phyloP scores from a whole-genome alignment of 164 flowering plant genomes.

The Berberis thunbergii region DNA sequence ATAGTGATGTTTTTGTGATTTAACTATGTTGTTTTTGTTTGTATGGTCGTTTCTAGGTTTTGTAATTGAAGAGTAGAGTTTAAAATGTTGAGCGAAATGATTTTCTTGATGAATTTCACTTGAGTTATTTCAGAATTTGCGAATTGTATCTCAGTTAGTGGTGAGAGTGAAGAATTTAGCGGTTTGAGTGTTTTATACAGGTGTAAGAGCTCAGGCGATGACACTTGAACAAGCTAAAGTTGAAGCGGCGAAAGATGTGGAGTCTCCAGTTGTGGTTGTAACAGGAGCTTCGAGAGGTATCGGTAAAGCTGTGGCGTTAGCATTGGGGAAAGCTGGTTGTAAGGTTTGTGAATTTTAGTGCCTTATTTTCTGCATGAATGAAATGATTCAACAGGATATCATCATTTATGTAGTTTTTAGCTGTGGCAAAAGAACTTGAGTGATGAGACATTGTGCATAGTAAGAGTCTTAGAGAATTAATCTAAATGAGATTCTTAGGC shows the following conservation, averaged over 20 bases:
- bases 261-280: conserved; percentile 57
- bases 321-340: conserved; percentile 71
- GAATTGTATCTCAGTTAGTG: not conserved
- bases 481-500: too few relatives aligned
- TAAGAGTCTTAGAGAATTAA: too few relatives aligned
- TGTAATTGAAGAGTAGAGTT: not conserved
- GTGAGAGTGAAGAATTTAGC: not conserved
- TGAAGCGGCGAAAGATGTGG: conserved; percentile 27
- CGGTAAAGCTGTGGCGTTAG: conserved; percentile 59
- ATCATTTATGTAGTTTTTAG: too few relatives aligned
- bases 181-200: conserved; percentile 13
- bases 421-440: too few relatives aligned
- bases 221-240: conserved; percentile 28
- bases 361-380: not conserved
- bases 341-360: conserved; percentile 25
- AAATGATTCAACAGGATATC: not conserved
- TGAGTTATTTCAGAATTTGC: not conserved
- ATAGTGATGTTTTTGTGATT: not conserved
- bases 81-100: not conserved
- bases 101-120: not conserved
- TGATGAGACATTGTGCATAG: too few relatives aligned
- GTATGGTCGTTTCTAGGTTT: too few relatives aligned
- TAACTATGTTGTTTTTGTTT: not conserved
- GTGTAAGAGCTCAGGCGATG: conserved; percentile 45
- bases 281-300: conserved; percentile 90